Conservation (phyloP, 2,329 filamentous ascomycete genomes). For the Cladosporium sphaerospermum region DNA sequence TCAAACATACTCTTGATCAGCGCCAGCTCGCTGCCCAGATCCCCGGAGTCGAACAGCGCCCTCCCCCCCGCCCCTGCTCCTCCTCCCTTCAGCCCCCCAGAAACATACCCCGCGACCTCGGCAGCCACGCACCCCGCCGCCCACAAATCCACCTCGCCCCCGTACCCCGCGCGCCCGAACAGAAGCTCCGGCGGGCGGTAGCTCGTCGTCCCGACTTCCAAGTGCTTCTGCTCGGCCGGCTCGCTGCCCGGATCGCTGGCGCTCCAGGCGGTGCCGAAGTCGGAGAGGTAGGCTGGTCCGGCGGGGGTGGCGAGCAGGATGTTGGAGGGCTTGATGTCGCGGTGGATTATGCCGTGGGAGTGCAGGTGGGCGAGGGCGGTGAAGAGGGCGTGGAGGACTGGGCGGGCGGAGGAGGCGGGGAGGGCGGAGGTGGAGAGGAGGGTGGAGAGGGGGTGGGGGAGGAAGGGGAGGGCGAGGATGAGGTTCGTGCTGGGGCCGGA, state of each 20-base stretch:
- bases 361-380: constrained; percentile 67
- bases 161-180: constrained; percentile 75
- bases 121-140: constrained; percentile 76
- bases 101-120: constrained; percentile 53
- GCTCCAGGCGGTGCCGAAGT: constrained; percentile 91
- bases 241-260: constrained; percentile 55
- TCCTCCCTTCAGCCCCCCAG: no score
- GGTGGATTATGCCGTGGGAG: constrained; percentile 70
- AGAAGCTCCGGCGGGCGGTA: constrained; percentile 88
- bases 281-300: constrained; percentile 75
- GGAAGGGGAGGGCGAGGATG: constrained; percentile 78
- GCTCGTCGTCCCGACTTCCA: constrained; percentile 87
- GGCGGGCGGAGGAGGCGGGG: constrained; percentile 31
- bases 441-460: constrained; percentile 65
- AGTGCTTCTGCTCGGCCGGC: constrained; percentile 62
- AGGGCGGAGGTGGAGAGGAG: constrained; percentile 47
- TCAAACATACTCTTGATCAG: constrained; percentile 90
- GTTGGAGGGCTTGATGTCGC: constrained; percentile 91
- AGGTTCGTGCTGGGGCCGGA: constrained; percentile 52
- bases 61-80: constrained; percentile 35
- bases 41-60: constrained; percentile 77
- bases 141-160: constrained; percentile 77
- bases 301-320: constrained; percentile 40
- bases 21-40: constrained; percentile 85
- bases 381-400: constrained; percentile 63